phyloP scores from a whole-genome alignment of 305 asterid genomes.

The Fraxinus floribunda region DNA sequence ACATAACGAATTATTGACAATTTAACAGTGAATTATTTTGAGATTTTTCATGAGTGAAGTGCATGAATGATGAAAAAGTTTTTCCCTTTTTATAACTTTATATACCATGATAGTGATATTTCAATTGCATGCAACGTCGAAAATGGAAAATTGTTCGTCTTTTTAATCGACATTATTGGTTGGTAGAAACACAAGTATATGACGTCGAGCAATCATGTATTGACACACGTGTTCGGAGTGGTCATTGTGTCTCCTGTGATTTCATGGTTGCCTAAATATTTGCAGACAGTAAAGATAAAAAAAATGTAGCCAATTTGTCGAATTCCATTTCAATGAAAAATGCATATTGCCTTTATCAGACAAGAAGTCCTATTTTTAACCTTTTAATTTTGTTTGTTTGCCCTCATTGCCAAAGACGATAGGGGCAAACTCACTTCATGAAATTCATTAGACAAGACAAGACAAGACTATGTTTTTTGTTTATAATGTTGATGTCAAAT shows the following conservation, averaged over 20 bases:
- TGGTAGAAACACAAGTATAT: neutral
- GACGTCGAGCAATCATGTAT: neutral
- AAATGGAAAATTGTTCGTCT: neutral
- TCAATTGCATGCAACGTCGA: neutral
- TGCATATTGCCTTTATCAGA: neutral
- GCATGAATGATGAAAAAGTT: neutral
- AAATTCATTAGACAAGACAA: neutral
- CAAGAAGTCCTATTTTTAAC: neutral
- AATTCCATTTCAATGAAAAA: neutral
- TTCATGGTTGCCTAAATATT: neutral
- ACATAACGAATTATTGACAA: neutral
- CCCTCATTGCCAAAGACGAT: neutral
- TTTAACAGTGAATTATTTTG: neutral
- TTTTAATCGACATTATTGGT: neutral
- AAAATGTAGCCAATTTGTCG: neutral
- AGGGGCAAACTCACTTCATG: neutral
- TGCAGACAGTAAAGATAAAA: neutral
- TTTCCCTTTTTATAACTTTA: neutral
- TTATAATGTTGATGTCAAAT: neutral
- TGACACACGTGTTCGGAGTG: neutral
- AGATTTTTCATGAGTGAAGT: neutral
- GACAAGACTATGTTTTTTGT: neutral
- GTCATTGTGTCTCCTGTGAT: neutral
- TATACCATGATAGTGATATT: neutral
- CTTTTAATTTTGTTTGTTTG: neutral